Conservation (phyloP, 441 rosid species). For the Aquilaria agallochum region DNA sequence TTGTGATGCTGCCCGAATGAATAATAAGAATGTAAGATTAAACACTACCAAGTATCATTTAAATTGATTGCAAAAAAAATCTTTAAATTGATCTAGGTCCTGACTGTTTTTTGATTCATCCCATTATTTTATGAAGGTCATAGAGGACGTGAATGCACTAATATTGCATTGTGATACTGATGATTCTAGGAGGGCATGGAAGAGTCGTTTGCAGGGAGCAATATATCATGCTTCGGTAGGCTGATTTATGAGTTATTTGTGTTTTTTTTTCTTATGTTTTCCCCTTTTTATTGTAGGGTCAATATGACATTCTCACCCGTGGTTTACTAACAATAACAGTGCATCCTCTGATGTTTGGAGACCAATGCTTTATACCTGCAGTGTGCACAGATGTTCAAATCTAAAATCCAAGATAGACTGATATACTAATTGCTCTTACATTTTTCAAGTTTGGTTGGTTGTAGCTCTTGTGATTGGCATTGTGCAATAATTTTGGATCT, state of each 20-base stretch:
- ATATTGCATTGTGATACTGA: constrained; percentile 72
- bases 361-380: too few relatives aligned
- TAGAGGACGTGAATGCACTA: constrained; percentile 85
- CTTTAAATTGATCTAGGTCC: neutral
- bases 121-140: constrained; percentile 43
- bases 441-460: too few relatives aligned
- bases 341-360: too few relatives aligned
- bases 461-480: too few relatives aligned
- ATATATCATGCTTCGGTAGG: constrained; percentile 89
- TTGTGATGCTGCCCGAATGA: constrained; percentile 56
- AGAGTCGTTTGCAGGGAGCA: constrained; percentile 87
- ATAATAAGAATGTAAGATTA: constrained; percentile 47
- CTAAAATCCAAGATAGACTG: too few relatives aligned
- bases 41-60: constrained; percentile 14
- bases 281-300: too few relatives aligned
- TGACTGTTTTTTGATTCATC: constrained; percentile 7
- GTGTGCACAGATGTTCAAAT: too few relatives aligned
- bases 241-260: neutral
- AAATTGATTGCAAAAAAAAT: constrained; percentile 2
- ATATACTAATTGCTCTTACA: too few relatives aligned
- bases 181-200: constrained; percentile 79
- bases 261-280: too few relatives aligned
- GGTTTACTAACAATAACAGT: too few relatives aligned
- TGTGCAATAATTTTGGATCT: too few relatives aligned
- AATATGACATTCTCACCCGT: too few relatives aligned